Conservation (phyloP, 2,329 filamentous ascomycete species). For the Cladophialophora bantiana region DNA sequence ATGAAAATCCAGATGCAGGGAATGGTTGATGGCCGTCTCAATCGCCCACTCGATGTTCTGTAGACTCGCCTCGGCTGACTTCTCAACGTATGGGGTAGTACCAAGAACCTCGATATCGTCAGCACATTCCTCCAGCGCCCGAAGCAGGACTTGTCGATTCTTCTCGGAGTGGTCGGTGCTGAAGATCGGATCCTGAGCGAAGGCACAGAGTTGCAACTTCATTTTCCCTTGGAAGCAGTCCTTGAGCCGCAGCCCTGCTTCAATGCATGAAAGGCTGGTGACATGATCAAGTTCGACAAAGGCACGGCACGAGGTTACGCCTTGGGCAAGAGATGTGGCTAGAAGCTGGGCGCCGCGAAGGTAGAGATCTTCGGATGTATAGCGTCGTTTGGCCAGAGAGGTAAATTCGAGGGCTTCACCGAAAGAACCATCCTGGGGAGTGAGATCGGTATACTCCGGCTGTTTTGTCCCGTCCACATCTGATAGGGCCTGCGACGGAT, state of each 20-base stretch:
- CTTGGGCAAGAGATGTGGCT: conserved; percentile 67
- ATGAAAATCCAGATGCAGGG: conserved; percentile 72
- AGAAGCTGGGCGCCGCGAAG: conserved; percentile 70
- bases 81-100: conserved; percentile 74
- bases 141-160: conserved; percentile 60
- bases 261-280: conserved; percentile 64
- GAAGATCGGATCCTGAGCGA: conserved; percentile 74
- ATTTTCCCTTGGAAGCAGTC: conserved; percentile 60
- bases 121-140: conserved; percentile 50
- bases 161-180: conserved; percentile 60
- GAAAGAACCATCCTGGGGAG: conserved; percentile 68
- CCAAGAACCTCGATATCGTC: conserved; percentile 65
- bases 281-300: conserved; percentile 75
- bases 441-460: conserved; percentile 62
- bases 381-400: conserved; percentile 66
- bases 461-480: conserved; percentile 17
- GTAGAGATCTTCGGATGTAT: conserved; percentile 68
- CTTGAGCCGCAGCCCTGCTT: conserved; percentile 65
- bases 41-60: conserved; percentile 71
- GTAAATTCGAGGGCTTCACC: conserved; percentile 69
- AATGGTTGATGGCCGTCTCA: conserved; percentile 57
- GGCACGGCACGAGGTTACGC: conserved; percentile 72
- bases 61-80: conserved; percentile 54
- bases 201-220: conserved; percentile 71
- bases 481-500: conserved; percentile 18